Base-by-base conservation (phyloP, 768 basidiomycete genomes). In the Mycena galopus region DNA sequence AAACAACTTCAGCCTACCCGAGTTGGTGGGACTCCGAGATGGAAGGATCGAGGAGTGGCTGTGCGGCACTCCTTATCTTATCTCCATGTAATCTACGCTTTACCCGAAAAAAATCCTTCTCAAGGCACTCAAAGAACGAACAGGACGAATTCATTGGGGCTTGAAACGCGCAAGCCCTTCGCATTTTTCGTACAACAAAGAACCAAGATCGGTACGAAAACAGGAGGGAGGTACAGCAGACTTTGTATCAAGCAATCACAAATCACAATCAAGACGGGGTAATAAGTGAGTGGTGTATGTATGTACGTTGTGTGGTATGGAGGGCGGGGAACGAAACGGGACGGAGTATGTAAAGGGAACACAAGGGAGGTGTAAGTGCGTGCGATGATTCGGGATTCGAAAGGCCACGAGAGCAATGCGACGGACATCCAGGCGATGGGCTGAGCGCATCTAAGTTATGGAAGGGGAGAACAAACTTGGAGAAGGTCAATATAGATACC, bases 131-230 rank as follows among this genome's bases (percentile, higher is more conserved):
- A n/a, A n/a, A n/a, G n/a, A n/a, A n/a, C n/a, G n/a, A n/a, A n/a
- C n/a, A 35, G 39, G 51, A 69, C 32, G 63, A n/a, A 60, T 73
- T 70, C 42, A 61, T 69, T 69, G 63, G 63, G 68, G 73, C 67
- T 71, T 47, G 65, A 73, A 67, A 73, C 67, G 75, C 75, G 73
- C 67, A 63, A 72, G 68, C 73, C 72, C 75, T 76, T 76, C 75
- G 75, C 75, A 67, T 42, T 67, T 50, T 69, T 63, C 42, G 63
- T 73, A 69, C 62, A 65, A 65, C 61, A 63, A 67, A 64, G 39
- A 55, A 63, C 30, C 33, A n/a, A 51, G 39, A 59, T 66, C 64
- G 73, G 71, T 51, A 68, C 42, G 53, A 71, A n/a, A 44, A 42
- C 44, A 65, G 37, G 23, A 55, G 65, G 47, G 8, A 37, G 14